Base-by-base conservation (phyloP, 1,284 basidiomycete genomes). In the Paramarasmius palmivorus region DNA sequence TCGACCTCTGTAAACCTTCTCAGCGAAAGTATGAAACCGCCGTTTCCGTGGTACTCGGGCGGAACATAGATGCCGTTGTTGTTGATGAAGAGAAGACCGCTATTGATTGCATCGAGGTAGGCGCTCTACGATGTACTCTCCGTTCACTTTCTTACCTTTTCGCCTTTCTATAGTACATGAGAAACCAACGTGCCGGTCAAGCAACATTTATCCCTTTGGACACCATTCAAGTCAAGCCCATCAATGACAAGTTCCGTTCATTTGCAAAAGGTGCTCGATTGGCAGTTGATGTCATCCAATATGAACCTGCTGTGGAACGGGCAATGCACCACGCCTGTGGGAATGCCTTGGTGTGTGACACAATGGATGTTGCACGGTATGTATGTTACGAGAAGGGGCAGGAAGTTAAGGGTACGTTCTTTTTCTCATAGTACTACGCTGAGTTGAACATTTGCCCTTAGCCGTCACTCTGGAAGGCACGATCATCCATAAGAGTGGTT, bases 171-270 rank as follows among this genome's bases (percentile, higher is more conserved):
- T 65, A 95, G 89, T 99, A 98, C 69, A 86, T 99, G 81, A 90
- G 94, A 57, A 94, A 91, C 63, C 94, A 98, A 71, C 90, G 95
- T 32, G 86, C 90, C 0, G 96, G 96, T 1, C 93, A 95, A 71
- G 95, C 95, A 6, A 99, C 96, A 0, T 99, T 99, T 74, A 89
- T 99, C 48, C 97, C 97, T 0, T 86, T 99, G 10, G 96, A 99
- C 68, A 95, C 93, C 1, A 95, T 99, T 60, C 92, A 95, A 65
- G 88, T 91, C 46, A 97, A 96, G 68, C 88, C 93, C 1, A 81
- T 95, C 60, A 95, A 96, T 60, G 97, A 99, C 73, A 95, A 94
- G 66, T 92, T 93, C 68, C 88, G 97, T 34, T 90, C 90, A 17
- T 92, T 97, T 63, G 90, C 91, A 7, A 90, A 90, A 59, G 95